Evolutionary conservation across 352 stramenopile genomes (phyloP), one percentile per base, ranked within the genome.

Genomic region (Phytophthora multivora): DNA sequence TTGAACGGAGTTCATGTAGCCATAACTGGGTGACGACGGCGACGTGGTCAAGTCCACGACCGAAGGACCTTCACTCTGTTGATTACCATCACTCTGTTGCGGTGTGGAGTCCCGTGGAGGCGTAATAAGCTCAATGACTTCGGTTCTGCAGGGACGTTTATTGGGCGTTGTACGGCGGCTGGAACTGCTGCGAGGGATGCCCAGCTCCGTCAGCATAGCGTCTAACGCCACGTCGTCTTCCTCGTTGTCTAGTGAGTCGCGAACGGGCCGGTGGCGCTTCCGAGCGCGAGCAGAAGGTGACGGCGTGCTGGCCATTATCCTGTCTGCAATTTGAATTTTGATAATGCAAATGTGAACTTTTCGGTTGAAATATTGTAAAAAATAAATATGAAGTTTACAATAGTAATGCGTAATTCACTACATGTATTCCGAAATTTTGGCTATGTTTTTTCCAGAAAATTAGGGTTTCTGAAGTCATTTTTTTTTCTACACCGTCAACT

Each of bases 11-110:
- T 21, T 7, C 23, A 41, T 62, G 42, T 54, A 59, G 35, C 52
- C 58, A 62, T 42, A 21, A 5, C 3, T 19, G 12, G 46, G 39
- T 43, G 49, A 65, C n/a, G 63, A 57, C 3, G 59, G 61, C 15
- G 66, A 68, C 18, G 48, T 77, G 42, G 77, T 78, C 52, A 90
- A 51, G 50, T 87, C 70, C 5, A 90, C 80, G 36, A 86, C 39
- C 1, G 38, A 43, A 21, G 15, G 55, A 55, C 36, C 39, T 43
- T 60, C 39, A 53, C 43, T 69, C 45, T 58, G 56, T 6, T 52
- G 57, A 23, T 23, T 23, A 23, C 21, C 39, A 48, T 60, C 39
- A 51, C 43, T 69, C 45, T 58, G 56, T 6, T 52, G 57, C 38
- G 59, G 48, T 15, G 57, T 43, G 55, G 59, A 36, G 19, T 36